A percentile compares a stretch with the other conserved stretches of the same genome.
Evolutionary conservation across 1,284 basidiomycete genomes (phyloP).

Genomic region (Pterula multifida): DNA sequence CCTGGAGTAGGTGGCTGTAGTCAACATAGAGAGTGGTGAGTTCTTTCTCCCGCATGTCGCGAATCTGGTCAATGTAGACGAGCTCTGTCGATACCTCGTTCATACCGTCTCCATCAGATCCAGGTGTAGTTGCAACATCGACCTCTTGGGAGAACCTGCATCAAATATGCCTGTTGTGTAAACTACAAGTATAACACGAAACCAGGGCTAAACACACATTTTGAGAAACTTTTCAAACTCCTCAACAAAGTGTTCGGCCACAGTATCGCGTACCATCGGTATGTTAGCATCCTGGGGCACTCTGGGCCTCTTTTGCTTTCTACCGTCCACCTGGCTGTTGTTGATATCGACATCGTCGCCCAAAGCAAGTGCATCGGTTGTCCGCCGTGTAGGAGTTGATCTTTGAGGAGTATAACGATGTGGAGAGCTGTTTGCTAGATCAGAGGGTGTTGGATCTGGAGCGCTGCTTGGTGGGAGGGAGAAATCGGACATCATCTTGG

Average conservation of each 20-base stretch:
- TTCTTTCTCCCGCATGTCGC: slow-evolving; percentile 86
- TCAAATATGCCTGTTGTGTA: slow-evolving; percentile 1
- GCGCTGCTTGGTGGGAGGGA: slow-evolving; percentile 62
- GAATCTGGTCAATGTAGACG: slow-evolving; percentile 85
- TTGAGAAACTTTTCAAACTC: slow-evolving; percentile 87
- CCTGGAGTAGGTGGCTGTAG: slow-evolving; percentile 81
- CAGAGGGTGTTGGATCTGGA: slow-evolving; percentile 36
- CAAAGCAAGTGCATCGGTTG: slow-evolving; percentile 49
- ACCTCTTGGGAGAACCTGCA: slow-evolving; percentile 75
- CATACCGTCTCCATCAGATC: slow-evolving; percentile 48
- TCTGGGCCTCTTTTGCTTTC: slow-evolving; percentile 31
- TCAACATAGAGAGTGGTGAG: slow-evolving; percentile 95
- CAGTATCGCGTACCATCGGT: slow-evolving; percentile 81
- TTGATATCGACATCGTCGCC: slow-evolving; percentile 39
- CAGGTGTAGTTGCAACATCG: slow-evolving; percentile 63
- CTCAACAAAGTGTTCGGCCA: slow-evolving; percentile 87
- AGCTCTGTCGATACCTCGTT: slow-evolving; percentile 50
- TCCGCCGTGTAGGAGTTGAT: slow-evolving; percentile 31
- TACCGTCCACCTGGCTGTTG: slow-evolving; percentile 25
- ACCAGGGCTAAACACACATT: slow-evolving; percentile 43
- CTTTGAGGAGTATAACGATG: neutral
- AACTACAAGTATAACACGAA: slow-evolving; percentile 4
- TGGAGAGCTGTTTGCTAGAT: slow-evolving; percentile 22
- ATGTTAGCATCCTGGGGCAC: slow-evolving; percentile 52
- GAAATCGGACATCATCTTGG: slow-evolving; percentile 20